Evolutionary conservation across 805 yeast genomes (phyloP).

Genomic region (Myxozyma sirexii): DNA sequence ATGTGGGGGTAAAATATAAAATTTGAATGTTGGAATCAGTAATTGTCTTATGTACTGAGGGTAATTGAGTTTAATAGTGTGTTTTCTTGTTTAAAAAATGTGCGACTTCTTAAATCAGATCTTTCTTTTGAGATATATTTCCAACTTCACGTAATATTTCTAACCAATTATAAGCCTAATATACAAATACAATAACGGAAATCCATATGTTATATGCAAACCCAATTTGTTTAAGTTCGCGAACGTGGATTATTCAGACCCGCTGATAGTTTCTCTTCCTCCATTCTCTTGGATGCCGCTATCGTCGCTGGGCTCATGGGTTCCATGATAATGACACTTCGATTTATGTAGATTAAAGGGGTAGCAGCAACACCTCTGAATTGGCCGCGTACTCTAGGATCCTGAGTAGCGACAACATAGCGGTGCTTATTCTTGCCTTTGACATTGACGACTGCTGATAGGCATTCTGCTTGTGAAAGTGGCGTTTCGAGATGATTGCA

Average conservation of each 20-base stretch:
- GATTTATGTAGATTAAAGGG: conserved; percentile 81
- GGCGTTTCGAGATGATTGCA: conserved; percentile 76
- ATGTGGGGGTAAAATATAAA: background rate
- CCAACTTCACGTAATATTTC: background rate
- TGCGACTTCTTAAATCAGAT: background rate
- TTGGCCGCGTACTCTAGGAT: conserved; percentile 64
- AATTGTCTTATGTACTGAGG: too few species aligned
- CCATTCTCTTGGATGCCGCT: conserved; percentile 53
- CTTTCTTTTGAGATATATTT: too few species aligned
- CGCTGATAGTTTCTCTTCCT: conserved; percentile 65
- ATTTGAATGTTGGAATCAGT: background rate
- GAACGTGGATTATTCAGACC: conserved; percentile 71
- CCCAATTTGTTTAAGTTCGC: conserved; percentile 1
- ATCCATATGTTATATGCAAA: background rate
- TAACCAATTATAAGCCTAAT: background rate
- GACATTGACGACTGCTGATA: conserved; percentile 65
- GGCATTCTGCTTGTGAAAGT: conserved; percentile 71
- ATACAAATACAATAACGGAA: conserved; percentile 2
- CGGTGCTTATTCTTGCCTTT: conserved; percentile 86
- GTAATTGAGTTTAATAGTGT: too few species aligned
- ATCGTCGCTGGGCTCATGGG: conserved; percentile 78
- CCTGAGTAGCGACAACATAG: conserved; percentile 85
- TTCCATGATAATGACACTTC: conserved; percentile 96
- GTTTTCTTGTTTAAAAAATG: too few species aligned
- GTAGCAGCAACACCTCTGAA: conserved; percentile 84